These are phyloP conservation scores for Talaromyces thailandensis DNA, from an alignment of 495 filamentous ascomycete genomes.

Conservation along the genomic window DNA sequence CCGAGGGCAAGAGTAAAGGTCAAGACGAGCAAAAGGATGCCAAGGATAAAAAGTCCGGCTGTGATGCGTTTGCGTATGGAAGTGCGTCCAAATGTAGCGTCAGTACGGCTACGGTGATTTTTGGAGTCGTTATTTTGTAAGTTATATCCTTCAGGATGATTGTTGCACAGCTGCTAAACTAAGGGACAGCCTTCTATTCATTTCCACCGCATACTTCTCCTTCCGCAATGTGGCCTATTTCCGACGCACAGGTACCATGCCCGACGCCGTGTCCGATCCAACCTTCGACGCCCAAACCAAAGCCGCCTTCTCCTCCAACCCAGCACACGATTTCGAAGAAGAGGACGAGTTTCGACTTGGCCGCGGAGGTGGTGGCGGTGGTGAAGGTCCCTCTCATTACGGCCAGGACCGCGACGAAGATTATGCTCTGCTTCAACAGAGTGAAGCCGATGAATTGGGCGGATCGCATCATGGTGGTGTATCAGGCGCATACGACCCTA, in stretches of 20 bases:
- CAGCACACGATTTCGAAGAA: slow-evolving; percentile 38
- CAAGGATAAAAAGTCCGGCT: slow-evolving; percentile 24
- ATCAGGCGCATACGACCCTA: slow-evolving; percentile 32
- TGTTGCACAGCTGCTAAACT: not conserved
- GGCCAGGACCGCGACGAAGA: slow-evolving; percentile 34
- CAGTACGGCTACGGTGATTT: slow-evolving; percentile 67
- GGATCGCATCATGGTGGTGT: slow-evolving; percentile 27
- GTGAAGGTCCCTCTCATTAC: slow-evolving; percentile 21
- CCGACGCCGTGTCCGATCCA: slow-evolving; percentile 50
- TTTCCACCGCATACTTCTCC: slow-evolving; percentile 62
- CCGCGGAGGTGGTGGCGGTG: slow-evolving; percentile 25
- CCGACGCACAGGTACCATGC: slow-evolving; percentile 64
- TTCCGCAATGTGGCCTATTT: slow-evolving; percentile 72
- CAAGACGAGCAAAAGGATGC: slow-evolving; percentile 14
- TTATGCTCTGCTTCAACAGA: slow-evolving; percentile 38
- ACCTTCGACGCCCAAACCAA: slow-evolving; percentile 41
- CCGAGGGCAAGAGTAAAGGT: slow-evolving; percentile 36
- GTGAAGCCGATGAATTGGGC: slow-evolving; percentile 33
- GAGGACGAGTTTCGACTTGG: slow-evolving; percentile 41
- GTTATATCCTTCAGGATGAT: slow-evolving; percentile 14
- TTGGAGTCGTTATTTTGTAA: slow-evolving; percentile 77
- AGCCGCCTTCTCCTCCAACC: slow-evolving; percentile 41
- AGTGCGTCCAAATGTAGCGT: slow-evolving; percentile 52
- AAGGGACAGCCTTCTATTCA: slow-evolving; percentile 58
- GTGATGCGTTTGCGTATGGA: slow-evolving; percentile 47